These are phyloP conservation scores for Cinnamomum chago DNA, from an alignment of 164 flowering plant genomes.

Conservation along the genomic window DNA sequence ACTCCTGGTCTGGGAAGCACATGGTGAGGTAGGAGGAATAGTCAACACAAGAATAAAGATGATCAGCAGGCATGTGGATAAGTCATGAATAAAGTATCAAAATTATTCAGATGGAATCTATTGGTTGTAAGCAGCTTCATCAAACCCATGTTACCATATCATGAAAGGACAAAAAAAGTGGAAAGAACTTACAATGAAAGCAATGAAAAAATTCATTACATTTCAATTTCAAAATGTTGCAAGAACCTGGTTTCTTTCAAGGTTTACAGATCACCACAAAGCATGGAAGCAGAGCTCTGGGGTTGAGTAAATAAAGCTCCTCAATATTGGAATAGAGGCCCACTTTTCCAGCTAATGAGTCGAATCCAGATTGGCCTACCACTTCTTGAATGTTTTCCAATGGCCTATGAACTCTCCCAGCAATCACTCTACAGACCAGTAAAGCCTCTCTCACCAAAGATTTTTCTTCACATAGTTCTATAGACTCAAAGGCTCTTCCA, in stretches of 20 bases:
- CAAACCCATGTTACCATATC: background rate
- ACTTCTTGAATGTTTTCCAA: conserved; percentile 59
- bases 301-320: conserved; percentile 80
- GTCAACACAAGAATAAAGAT: background rate
- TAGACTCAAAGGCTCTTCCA: conserved; percentile 64
- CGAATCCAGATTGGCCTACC: conserved; percentile 58
- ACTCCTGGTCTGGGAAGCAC: background rate
- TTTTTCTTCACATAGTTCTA: conserved; percentile 32
- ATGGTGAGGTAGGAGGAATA: background rate
- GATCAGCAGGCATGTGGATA: background rate
- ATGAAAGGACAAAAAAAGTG: no score
- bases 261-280: conserved; percentile 86
- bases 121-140: background rate
- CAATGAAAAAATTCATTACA: background rate
- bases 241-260: conserved; percentile 23
- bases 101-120: background rate
- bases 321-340: conserved; percentile 75
- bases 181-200: no score
- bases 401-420: conserved; percentile 75
- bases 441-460: conserved; percentile 41
- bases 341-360: conserved; percentile 81
- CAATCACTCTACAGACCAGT: conserved; percentile 71
- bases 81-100: background rate
- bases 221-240: background rate
- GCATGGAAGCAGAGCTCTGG: conserved; percentile 90